phyloP scores from a whole-genome alignment of 23 red algal species.

The Agarophyton chilense region DNA sequence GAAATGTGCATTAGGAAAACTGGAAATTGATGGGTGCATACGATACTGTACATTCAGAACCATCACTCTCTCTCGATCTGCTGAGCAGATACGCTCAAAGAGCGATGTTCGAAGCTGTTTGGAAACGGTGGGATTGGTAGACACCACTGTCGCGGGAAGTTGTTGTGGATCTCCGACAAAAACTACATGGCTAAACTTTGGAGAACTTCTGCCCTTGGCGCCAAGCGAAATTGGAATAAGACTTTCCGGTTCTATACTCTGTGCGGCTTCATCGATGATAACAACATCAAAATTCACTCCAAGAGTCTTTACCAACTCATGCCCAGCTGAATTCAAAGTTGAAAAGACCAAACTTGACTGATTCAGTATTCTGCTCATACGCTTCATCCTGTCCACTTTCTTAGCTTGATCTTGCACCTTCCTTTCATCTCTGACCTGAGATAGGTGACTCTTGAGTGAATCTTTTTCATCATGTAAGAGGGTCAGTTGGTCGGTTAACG shows the following conservation, averaged over 20 bases:
- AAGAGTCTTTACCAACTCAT: constrained; percentile 42
- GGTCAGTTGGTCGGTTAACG: constrained; percentile 6
- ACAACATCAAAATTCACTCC: constrained; percentile 72
- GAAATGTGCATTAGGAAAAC: constrained; percentile 84
- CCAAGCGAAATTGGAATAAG: constrained; percentile 70
- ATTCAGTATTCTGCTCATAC: constrained; percentile 55
- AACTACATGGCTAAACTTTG: constrained; percentile 9
- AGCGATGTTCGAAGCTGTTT: constrained; percentile 56
- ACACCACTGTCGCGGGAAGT: constrained; percentile 87
- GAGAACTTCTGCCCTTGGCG: not conserved
- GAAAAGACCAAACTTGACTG: constrained; percentile 65
- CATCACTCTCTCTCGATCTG: constrained; percentile 1
- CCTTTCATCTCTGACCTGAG: not conserved
- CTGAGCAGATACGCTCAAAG: constrained; percentile 77
- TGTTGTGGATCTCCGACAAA: constrained; percentile 96
- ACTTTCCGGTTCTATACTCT: constrained; percentile 77
- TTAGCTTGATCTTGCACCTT: constrained; percentile 7
- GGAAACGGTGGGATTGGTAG: constrained; percentile 26
- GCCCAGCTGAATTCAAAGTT: constrained; percentile 70
- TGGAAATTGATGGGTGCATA: constrained; percentile 94
- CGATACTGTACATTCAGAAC: constrained; percentile 95
- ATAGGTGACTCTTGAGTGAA: constrained; percentile 18
- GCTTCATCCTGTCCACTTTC: not conserved
- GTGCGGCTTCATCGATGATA: constrained; percentile 90
- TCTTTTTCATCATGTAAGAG: constrained; percentile 29